Evolutionary conservation across 2,329 filamentous ascomycete species (phyloP).

Genomic region (Hypoxylon rubiginosum): DNA sequence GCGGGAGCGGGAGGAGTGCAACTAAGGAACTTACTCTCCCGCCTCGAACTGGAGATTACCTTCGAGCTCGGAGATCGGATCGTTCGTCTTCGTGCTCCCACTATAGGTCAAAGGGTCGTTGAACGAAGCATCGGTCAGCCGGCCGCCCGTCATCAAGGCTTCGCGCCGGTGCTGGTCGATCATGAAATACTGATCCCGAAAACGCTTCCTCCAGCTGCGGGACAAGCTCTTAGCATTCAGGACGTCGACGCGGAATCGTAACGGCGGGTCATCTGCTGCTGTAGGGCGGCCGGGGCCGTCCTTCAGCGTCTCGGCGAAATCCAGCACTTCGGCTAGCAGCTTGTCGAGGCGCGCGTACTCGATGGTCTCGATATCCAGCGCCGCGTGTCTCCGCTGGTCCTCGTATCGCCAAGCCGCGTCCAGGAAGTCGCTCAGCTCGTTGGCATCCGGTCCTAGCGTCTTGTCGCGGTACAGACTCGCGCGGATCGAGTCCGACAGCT

Average conservation of each 20-base stretch:
- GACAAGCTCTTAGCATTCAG: slow-evolving; percentile 57
- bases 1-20: no score
- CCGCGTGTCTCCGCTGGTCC: slow-evolving; percentile 48
- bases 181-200: slow-evolving; percentile 60
- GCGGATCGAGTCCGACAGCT: slow-evolving; percentile 60
- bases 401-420: slow-evolving; percentile 57
- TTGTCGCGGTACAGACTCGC: slow-evolving; percentile 52
- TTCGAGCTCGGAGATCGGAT: slow-evolving; percentile 57
- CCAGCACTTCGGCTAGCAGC: slow-evolving; percentile 60
- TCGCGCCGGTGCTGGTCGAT: slow-evolving; percentile 60
- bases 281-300: slow-evolving; percentile 6
- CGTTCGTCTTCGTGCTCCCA: slow-evolving; percentile 53
- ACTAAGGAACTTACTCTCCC: slow-evolving; percentile 60
- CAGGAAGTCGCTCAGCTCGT: slow-evolving; percentile 58
- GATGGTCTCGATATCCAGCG: slow-evolving; percentile 58
- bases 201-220: slow-evolving; percentile 60
- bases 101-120: slow-evolving; percentile 50
- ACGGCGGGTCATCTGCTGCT: slow-evolving; percentile 40
- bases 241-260: slow-evolving; percentile 53
- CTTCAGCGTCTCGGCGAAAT: slow-evolving; percentile 55
- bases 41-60: slow-evolving; percentile 59
- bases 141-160: slow-evolving; percentile 54
- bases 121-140: slow-evolving; percentile 59
- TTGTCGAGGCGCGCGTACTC: slow-evolving; percentile 53
- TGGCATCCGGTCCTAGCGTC: slow-evolving; percentile 51